Evolutionary conservation across 345 rosid species (phyloP), one percentile per base, ranked within the genome.

Genomic region (Laguncularia racemosa): DNA sequence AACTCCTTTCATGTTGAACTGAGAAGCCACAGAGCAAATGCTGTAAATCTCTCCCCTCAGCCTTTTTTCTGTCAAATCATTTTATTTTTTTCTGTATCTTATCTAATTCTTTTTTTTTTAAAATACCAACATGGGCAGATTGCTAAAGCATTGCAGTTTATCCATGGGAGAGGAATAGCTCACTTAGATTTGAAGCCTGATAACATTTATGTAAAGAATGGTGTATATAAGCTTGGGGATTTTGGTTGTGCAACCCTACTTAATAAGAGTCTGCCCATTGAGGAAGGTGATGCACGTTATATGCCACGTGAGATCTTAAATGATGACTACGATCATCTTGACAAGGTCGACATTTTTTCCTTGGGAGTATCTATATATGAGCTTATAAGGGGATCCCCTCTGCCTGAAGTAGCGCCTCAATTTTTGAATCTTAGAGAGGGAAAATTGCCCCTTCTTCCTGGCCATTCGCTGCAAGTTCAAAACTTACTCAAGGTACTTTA

Each of bases 291-390:
- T 76, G 99, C 91, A 47, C 95, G 96, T 20, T 95, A 95, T 73
- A 95, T 95, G 99, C 99, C 99, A 48, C 99, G 81, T 67, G 99
- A 95, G 67, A 88, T 95, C 70, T 73, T 95, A 62, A 95, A 88
- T 52, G 99, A 95, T 64, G 66, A 81, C 58, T 88, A 82, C 64
- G 83, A 84, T 59, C 85, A 88, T 73, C 86, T 95, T 0, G 89
- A 88, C 69, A 95, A 90, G 78, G 99, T 88, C 11, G 97, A 95
- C 61, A 78, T 90, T 61, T 95, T 95, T 71, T 95, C 97, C 46
- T 64, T 90, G 66, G 99, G 92, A 54, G 95, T 80, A 55, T 56
- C 95, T 43, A 67, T 84, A 16, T 95, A 88, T 61, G 97, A 88
- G 73, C 89, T 90, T 62, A 69, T 85, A 23, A 78, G 83, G 71